A percentile compares a stretch with the other conserved stretches of the same genome.
Conservation (phyloP, 2,329 filamentous ascomycete genomes). For the Apiospora aurea region DNA sequence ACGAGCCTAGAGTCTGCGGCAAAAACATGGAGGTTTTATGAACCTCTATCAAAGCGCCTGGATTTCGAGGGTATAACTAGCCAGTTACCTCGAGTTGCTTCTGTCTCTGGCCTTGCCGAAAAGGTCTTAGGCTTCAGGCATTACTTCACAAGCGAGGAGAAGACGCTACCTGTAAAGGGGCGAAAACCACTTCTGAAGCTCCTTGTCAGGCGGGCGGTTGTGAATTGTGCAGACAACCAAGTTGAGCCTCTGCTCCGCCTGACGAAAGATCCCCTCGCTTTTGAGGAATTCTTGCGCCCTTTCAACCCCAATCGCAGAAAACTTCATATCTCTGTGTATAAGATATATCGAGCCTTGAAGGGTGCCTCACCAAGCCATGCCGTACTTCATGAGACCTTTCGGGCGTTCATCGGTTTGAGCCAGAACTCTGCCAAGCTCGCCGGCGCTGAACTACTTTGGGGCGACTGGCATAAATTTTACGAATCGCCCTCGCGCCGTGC, state of each 20-base stretch:
- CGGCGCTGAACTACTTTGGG: constrained; percentile 54
- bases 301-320: constrained; percentile 35
- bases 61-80: constrained; percentile 38
- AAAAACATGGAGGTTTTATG: constrained; percentile 37
- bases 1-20: constrained; percentile 31
- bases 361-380: constrained; percentile 45
- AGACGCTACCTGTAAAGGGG: constrained; percentile 23
- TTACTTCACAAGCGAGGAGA: constrained; percentile 25
- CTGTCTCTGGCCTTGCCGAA: constrained; percentile 37
- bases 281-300: constrained; percentile 52
- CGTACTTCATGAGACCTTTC: constrained; percentile 54
- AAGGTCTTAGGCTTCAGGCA: constrained; percentile 35
- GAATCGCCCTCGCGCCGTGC: constrained; percentile 51
- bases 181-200: constrained; percentile 34
- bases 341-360: constrained; percentile 52
- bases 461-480: constrained; percentile 55
- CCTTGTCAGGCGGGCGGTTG: constrained; percentile 40
- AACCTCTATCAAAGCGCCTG: constrained; percentile 36
- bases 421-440: constrained; percentile 45
- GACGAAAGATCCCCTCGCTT: constrained; percentile 48
- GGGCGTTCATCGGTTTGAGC: constrained; percentile 40
- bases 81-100: constrained; percentile 34
- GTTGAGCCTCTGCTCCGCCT: constrained; percentile 49
- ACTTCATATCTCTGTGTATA: constrained; percentile 52
- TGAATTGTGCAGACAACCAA: constrained; percentile 35